Percentiles rank a stretch among this genome's conserved stretches.
Conservation (phyloP, 2,329 filamentous ascomycete species). For the Paecilomyces variotii region DNA sequence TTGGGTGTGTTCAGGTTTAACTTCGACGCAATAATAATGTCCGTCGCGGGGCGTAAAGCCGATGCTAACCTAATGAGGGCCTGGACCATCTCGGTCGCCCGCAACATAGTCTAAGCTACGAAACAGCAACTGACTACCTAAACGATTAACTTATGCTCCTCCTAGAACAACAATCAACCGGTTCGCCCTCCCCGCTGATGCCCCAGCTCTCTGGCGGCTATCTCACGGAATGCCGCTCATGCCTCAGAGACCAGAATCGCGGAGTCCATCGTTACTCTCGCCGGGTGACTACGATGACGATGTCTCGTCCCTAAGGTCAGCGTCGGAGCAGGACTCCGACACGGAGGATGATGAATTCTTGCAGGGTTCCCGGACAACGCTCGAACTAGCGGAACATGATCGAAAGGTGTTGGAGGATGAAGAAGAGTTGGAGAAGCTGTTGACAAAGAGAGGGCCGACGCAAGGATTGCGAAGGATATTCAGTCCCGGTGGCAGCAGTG, state of each 20-base stretch:
- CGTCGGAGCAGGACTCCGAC: constrained; percentile 62
- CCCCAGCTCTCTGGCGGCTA: neutral
- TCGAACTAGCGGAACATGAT: constrained; percentile 63
- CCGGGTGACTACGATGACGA: constrained; percentile 61
- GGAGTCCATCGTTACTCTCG: constrained; percentile 48
- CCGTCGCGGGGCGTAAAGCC: neutral
- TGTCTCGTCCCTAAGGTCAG: constrained; percentile 56
- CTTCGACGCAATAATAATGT: no score
- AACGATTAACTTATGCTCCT: neutral
- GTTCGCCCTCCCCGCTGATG: neutral
- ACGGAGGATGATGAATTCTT: constrained; percentile 67
- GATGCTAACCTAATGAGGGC: neutral
- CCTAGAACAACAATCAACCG: neutral
- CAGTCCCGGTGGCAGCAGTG: constrained; percentile 38
- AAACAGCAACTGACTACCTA: neutral
- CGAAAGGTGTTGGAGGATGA: constrained; percentile 65
- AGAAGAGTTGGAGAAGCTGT: constrained; percentile 49
- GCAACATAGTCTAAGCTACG: neutral
- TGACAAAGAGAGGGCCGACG: constrained; percentile 32
- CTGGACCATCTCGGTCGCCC: neutral
- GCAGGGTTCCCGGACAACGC: constrained; percentile 57
- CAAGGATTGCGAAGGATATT: constrained; percentile 33
- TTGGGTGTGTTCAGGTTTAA: no score
- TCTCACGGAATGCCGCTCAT: constrained; percentile 3
- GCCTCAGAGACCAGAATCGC: constrained; percentile 11